Base-by-base conservation (phyloP, 345 rosid species). In the Dipteronia sinensis region DNA sequence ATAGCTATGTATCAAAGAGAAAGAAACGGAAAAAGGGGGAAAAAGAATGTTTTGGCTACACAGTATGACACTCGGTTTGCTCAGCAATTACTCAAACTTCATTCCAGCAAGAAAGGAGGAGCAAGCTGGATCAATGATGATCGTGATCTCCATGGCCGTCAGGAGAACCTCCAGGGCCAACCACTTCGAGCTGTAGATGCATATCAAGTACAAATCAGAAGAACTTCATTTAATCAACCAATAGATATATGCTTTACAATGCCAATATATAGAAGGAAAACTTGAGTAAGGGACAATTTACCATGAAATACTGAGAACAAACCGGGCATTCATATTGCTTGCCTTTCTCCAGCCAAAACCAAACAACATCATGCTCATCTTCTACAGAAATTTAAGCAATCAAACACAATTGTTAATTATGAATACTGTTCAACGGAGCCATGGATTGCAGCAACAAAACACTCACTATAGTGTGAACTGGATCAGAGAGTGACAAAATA, bases 341-440 rank as follows among this genome's bases (percentile, higher is more conserved):
- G 80, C 78, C 84, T 72, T 82, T 85, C 78, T 82, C 80, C 82
- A 80, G 77, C 88, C 82, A 85, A 82, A 82, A 82, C 88, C 88
- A 85, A 17, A 85, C 82, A 38, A 82, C 88, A 69, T 85, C 85
- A 72, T 85, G 88, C 55, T 85, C 85, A 76, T 80, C 82, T 77
- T 85, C 88, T 82, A 67, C 17, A 20, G 65, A 42, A 42, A 27
- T 71, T 68, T 6, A 67, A 23, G 49, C 56, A 53, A 71, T 2
- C 46, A 7, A 42, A 42, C 11, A 42, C 46, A 42, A 42, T 42
- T 8, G 46, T 42, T 42, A 42, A 42, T 1, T 7, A 9, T 42
- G 46, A 29, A 29, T 7, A 53, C 63, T 16, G 27, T 53, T 51
- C 4, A 51, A 16, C n/a, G 5, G 47, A 27, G 46, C 2, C 42